A percentile compares a stretch with the other conserved stretches of the same genome.
Evolutionary conservation across 192 early-diverging fungal species (phyloP).

Genomic region (Irineochytrium annulatum): DNA sequence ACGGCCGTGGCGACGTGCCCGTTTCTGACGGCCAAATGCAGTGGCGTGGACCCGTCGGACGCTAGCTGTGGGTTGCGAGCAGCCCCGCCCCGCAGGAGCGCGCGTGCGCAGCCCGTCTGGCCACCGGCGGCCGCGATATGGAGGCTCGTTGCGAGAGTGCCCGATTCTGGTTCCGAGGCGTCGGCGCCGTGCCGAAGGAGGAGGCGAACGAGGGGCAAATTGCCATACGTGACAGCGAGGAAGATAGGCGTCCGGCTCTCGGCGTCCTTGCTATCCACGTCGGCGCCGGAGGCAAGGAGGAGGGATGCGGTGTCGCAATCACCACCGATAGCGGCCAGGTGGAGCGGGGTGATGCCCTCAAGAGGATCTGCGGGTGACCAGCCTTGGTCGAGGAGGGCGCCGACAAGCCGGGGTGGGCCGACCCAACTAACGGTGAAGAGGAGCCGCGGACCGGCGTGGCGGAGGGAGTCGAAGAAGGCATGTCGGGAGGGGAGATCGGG

Average conservation of each 20-base stretch:
- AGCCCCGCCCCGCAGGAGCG: not conserved
- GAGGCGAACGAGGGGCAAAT: not conserved
- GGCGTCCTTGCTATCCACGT: not conserved
- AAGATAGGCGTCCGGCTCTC: not conserved
- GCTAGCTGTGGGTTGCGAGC: not conserved
- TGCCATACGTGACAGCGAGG: conserved; percentile 4
- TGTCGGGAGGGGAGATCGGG: not conserved
- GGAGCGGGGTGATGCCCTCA: not conserved
- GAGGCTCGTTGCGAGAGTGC: not conserved
- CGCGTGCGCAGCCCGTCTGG: not conserved
- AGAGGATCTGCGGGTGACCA: not conserved
- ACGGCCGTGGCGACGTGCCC: not conserved
- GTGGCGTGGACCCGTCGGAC: not conserved
- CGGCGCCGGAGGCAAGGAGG: not conserved
- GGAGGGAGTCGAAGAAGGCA: not conserved
- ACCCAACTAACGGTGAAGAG: not conserved
- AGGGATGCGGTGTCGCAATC: not conserved
- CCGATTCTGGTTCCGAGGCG: not conserved
- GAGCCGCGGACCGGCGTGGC: not conserved
- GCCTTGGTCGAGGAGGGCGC: not conserved
- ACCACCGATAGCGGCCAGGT: conserved; percentile 4
- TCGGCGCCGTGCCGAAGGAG: not conserved
- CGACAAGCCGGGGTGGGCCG: not conserved
- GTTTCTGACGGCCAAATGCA: not conserved
- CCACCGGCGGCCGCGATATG: not conserved